Conservation (phyloP, 2,329 filamentous ascomycete genomes). For the Cercospora sojina region DNA sequence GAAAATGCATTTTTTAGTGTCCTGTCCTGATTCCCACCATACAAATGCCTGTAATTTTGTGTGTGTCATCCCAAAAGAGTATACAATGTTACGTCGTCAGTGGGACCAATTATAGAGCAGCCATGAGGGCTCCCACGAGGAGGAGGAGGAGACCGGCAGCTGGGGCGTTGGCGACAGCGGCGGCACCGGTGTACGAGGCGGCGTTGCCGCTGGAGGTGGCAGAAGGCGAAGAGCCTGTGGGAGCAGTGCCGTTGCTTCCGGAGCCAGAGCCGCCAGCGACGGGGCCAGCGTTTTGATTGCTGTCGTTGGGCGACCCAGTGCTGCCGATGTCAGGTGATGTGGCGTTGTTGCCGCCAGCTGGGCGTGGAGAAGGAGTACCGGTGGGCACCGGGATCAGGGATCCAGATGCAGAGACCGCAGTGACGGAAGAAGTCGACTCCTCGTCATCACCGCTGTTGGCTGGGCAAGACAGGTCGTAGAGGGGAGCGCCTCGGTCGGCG, state of each 20-base stretch:
- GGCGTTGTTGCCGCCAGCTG: not conserved
- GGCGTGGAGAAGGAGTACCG: conserved; percentile 5
- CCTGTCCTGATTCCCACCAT: not conserved
- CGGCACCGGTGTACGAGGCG: conserved; percentile 7
- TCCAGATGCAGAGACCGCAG: not conserved
- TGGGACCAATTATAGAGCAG: not conserved
- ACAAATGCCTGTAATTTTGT: not conserved
- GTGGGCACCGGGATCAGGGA: not conserved
- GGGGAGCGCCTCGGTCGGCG: conserved; percentile 40
- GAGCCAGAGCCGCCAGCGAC: not conserved
- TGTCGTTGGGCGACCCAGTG: conserved; percentile 5
- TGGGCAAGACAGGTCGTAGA: conserved; percentile 38
- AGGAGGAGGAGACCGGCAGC: conserved; percentile 10
- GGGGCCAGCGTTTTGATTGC: conserved; percentile 9
- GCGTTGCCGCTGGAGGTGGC: not conserved
- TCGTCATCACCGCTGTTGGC: conserved; percentile 42
- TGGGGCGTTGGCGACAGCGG: conserved; percentile 6
- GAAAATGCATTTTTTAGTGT: not conserved
- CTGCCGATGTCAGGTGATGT: not conserved
- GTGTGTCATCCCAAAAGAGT: not conserved
- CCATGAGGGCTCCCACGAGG: conserved; percentile 9
- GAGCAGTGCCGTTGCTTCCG: not conserved
- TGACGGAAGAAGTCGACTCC: conserved; percentile 7
- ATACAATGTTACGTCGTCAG: not conserved
- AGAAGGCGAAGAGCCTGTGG: not conserved